Base-by-base conservation (phyloP, 179 eudicot species). In the Silene coronaria region DNA sequence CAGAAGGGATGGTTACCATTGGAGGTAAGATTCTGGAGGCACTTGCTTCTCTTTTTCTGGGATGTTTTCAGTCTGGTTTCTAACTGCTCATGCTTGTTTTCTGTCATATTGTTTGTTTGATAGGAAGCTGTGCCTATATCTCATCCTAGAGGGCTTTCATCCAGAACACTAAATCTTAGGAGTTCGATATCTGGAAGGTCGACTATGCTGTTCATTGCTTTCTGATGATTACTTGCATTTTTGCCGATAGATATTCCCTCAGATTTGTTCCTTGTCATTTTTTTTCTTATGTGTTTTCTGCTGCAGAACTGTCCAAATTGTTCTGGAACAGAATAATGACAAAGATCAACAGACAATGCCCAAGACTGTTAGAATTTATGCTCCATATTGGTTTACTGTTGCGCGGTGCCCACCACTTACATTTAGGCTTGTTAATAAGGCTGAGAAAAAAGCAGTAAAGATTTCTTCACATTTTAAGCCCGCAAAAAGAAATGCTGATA, bases 171-270 rank as follows among this genome's bases (percentile, higher is more conserved):
- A 71, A 85, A 82, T 75, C 79, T 95, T 65, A 85, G 85, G 83
- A 89, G 91, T 85, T 88, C 95, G 71, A 84, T 86, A 78, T 92
- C 99, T 70, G 89, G 91, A 88, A 92, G 99, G 99, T 95, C 51
- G 42, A 70, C 48, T 58, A 27, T 66, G 4, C 62, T 57, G 7
- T 6, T n/a, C n/a, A n/a, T n/a, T n/a, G n/a, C n/a, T n/a, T n/a
- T n/a, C n/a, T n/a, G n/a, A n/a, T 6, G 62, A 55, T 79, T 55
- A 11, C 72, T 70, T 77, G 38, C 24, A 26, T 70, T 60, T 67
- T 72, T 73, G 68, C 26, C 67, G 16, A 51, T 34, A 71, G 28
- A 27, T 65, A 75, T 62, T 51, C 45, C 42, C 13, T 26, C 61
- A 67, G 26, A 34, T 38, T 30, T 5, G 67, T 53, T 46, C 63